Base-by-base conservation (phyloP, 2,329 filamentous ascomycete species). In the Corynespora cassiicola region DNA sequence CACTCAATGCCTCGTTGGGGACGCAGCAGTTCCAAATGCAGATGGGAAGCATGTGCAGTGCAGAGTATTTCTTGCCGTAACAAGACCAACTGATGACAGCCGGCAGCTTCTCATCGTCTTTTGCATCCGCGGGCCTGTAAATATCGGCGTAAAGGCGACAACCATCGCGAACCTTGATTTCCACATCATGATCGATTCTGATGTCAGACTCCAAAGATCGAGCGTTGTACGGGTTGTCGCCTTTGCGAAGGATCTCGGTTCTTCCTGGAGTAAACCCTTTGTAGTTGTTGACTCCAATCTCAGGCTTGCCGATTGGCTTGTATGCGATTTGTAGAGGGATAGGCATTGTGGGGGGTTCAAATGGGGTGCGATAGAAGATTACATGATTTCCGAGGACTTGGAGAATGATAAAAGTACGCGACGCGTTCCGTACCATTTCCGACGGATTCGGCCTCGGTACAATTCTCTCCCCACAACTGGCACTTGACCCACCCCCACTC, bases 21-120 rank as follows among this genome's bases (percentile, higher is more conserved):
- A 75, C 62, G 6, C 72, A 69, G 33, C 65, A 68, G 21, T 69
- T 64, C 66, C 65, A 67, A 52, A 68, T 68, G 5, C 59, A 64
- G 54, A 70, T 72, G 2, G 66, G 57, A 3, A 72, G 54, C 56
- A 71, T 71, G 12, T 61, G 51, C 10, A 73, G 47, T 3, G 65
- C 66, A 11, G 60, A 67, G 40, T 68, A 72, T 39, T 72, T 55
- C 46, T 77, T 77, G 14, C 75, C 75, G 41, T 72, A 77, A 10
- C 65, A 68, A 6, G 63, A 68, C 71, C 71, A 77, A 31, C 61
- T 63, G 1, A 78, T 46, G 16, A 76, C 54, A 2, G 72, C 74
- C 2, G 75, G 74, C 1, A 75, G 51, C 27, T 69, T 32, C n/a
- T 53, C 53, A n/a, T 45, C 39, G 9, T 55, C 53, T n/a, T 47